These are phyloP conservation scores for Fusarium floridanum DNA, from an alignment of 2,329 filamentous ascomycete genomes.

Conservation along the genomic window DNA sequence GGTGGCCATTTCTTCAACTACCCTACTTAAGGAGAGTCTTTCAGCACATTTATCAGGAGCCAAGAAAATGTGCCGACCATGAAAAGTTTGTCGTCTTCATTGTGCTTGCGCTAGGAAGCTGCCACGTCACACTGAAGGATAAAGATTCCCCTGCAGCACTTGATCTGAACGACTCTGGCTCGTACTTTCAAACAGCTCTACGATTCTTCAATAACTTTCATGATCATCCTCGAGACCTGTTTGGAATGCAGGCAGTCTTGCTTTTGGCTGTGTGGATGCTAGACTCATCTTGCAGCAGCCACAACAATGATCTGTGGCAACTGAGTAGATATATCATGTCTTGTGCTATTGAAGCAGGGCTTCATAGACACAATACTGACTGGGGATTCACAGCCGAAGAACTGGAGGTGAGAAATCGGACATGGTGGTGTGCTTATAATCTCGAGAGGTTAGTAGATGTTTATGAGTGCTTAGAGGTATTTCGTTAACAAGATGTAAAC, in stretches of 20 bases:
- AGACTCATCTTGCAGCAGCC: slow-evolving; percentile 32
- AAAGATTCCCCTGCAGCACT: not conserved
- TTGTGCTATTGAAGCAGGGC: slow-evolving; percentile 17
- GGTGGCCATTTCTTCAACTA: slow-evolving; percentile 46
- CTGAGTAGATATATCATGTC: slow-evolving; percentile 45
- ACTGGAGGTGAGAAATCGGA: not conserved
- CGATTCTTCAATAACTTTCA: not conserved
- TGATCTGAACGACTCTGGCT: not conserved
- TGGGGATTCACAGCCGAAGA: not conserved
- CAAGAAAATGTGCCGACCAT: not conserved
- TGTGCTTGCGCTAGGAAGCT: not conserved
- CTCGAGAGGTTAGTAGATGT: not conserved
- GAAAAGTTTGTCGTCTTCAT: not conserved
- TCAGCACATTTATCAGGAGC: not conserved
- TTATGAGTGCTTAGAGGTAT: fast-evolving
- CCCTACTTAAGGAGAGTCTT: not conserved
- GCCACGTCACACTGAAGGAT: not conserved
- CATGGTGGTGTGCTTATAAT: slow-evolving; percentile 1
- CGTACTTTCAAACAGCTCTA: not conserved
- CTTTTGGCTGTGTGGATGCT: slow-evolving; percentile 44
- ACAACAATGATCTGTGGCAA: slow-evolving; percentile 46
- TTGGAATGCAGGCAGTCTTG: slow-evolving; percentile 24
- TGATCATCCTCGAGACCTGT: not conserved
- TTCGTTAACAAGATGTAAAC: not conserved
- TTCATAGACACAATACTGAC: not conserved